phyloP scores from a whole-genome alignment of 2,329 filamentous ascomycete genomes.

The Onygena corvina region DNA sequence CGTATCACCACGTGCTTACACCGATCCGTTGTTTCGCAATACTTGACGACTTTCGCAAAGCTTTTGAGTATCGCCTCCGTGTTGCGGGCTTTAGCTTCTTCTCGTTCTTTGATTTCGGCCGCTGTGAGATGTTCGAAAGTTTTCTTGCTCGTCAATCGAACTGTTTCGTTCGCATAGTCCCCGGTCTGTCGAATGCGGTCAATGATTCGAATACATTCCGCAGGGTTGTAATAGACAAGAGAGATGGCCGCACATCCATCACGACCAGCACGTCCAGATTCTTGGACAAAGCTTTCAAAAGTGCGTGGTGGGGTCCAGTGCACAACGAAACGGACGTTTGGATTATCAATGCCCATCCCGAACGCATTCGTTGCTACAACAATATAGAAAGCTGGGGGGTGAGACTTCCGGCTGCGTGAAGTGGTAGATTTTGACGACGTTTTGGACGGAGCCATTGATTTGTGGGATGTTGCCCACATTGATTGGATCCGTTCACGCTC shows the following conservation, averaged over 20 bases:
- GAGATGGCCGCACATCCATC: constrained; percentile 75
- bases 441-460: neutral
- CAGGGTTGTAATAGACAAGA: constrained; percentile 80
- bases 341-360: constrained; percentile 95
- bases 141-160: constrained; percentile 16
- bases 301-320: constrained; percentile 91
- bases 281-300: constrained; percentile 93
- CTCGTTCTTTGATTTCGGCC: constrained; percentile 23
- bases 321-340: constrained; percentile 84
- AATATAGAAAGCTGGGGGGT: constrained; percentile 61
- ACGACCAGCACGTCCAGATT: constrained; percentile 79
- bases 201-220: constrained; percentile 66
- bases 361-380: constrained; percentile 94
- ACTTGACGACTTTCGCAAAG: constrained; percentile 57
- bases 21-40: constrained; percentile 62
- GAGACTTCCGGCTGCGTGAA: constrained; percentile 13
- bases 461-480: constrained; percentile 25
- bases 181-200: constrained; percentile 39
- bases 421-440: neutral
- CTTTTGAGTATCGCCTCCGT: constrained; percentile 45
- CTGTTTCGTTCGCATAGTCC: constrained; percentile 22
- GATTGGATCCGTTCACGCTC: constrained; percentile 49
- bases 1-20: constrained; percentile 69
- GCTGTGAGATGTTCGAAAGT: constrained; percentile 39
- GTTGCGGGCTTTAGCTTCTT: constrained; percentile 25